These are phyloP conservation scores for Candida tallmaniae DNA, from an alignment of 805 yeast genomes.

Conservation along the genomic window DNA sequence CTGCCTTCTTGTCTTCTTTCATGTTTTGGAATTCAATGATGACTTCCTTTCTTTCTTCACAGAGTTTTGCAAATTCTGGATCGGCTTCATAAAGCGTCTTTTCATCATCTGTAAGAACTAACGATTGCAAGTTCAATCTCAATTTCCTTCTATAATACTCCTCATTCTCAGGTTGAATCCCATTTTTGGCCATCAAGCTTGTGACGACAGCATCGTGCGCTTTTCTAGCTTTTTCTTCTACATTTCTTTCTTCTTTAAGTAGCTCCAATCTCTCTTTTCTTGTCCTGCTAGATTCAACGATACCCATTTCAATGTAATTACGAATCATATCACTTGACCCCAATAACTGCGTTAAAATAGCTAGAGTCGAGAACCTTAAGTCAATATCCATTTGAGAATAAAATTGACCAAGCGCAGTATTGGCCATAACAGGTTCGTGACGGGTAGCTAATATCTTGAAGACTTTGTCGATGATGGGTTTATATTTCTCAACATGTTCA, in stretches of 20 bases:
- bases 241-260: slow-evolving; percentile 53
- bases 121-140: slow-evolving; percentile 22
- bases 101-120: slow-evolving; percentile 42
- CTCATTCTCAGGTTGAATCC: slow-evolving; percentile 4
- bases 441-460: slow-evolving; percentile 57
- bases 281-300: slow-evolving; percentile 57
- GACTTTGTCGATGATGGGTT: slow-evolving; percentile 45
- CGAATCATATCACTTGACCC: slow-evolving; percentile 57
- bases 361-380: slow-evolving; percentile 53
- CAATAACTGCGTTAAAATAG: slow-evolving; percentile 60
- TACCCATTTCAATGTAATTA: slow-evolving; percentile 58
- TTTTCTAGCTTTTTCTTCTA: slow-evolving; percentile 47
- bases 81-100: slow-evolving; percentile 33
- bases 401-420: slow-evolving; percentile 51
- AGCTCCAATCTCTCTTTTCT: slow-evolving; percentile 66
- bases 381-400: slow-evolving; percentile 46
- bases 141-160: slow-evolving; percentile 17
- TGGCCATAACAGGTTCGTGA: slow-evolving; percentile 44
- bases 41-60: slow-evolving; percentile 42
- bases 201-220: slow-evolving; percentile 17
- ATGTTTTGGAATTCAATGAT: slow-evolving; percentile 38
- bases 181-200: neutral
- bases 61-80: slow-evolving; percentile 38
- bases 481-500: slow-evolving; percentile 53
- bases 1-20: slow-evolving; percentile 43